Evolutionary conservation across 176 grass and related monocot genomes (phyloP).

Genomic region (Oryza glumipatula): DNA sequence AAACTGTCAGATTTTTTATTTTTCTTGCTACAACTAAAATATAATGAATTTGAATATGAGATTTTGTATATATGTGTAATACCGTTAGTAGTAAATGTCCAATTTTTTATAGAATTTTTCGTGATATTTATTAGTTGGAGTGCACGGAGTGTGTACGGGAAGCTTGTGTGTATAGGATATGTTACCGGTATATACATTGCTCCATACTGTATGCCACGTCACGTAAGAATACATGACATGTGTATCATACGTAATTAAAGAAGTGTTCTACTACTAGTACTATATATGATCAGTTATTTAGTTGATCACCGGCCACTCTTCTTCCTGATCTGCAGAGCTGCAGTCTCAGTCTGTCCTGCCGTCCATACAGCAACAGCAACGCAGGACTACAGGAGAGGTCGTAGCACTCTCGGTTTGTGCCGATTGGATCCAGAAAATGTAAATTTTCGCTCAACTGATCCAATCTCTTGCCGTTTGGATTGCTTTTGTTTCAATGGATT

Average conservation of each 20-base stretch:
- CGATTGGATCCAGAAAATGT: background rate
- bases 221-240: background rate
- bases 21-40: too few relatives aligned
- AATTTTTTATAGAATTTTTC: too few relatives aligned
- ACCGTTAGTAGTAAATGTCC: too few relatives aligned
- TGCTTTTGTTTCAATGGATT: background rate
- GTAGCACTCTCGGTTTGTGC: background rate
- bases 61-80: background rate
- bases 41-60: too few relatives aligned
- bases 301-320: slow-evolving; percentile 21
- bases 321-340: background rate
- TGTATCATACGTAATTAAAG: background rate
- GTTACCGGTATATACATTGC: too few relatives aligned
- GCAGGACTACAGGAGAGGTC: background rate
- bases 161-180: too few relatives aligned
- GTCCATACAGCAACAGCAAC: background rate
- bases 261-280: background rate
- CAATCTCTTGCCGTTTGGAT: slow-evolving; percentile 9
- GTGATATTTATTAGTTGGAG: too few relatives aligned
- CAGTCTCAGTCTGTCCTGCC: background rate
- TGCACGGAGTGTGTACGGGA: too few relatives aligned
- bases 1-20: too few relatives aligned
- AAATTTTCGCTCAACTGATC: background rate
- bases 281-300: background rate
- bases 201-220: background rate